Evolutionary conservation across 352 stramenopile species (phyloP), one percentile per base, ranked within the genome.

Genomic region (Phytophthora crassamura): DNA sequence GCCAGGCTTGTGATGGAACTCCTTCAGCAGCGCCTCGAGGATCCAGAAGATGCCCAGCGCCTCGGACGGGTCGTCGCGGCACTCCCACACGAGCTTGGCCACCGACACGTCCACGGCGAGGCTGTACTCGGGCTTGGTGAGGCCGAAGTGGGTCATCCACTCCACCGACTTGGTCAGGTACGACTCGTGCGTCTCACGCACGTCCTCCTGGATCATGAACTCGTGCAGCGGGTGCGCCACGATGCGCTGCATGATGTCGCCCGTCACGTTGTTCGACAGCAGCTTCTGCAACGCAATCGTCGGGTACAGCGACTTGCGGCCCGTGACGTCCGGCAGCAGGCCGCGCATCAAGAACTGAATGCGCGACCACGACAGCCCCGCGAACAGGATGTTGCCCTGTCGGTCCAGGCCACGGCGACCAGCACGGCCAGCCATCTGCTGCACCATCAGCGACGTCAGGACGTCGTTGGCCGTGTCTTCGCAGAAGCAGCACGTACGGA

Each of bases 361-460:
- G 62, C 97, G 95, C 28, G 86, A 80, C 91, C 94, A 98, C 45
- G 95, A 89, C 59, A 99, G 88, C 57, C 96, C 96, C 32, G 97
- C 89, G 70, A 99, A 99, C 42, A 99, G 82, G 42, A 99, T 84
- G 77, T 99, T 98, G 71, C 97, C 97, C 77, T 99, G 96, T 32
- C 97, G 89, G 76, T 99, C 97, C 54, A 99, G 89, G 69, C 97
- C 97, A 89, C 97, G 93, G 70, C 97, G 95, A 65, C 97, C 97
- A 32, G 97, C 97, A 77, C 97, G 94, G 74, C 97, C 97, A 80
- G 97, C 95, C 97, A 99, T 99, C 80, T 99, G 97, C 78, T 99
- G 97, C 14, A 98, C 97, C 90, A 99, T 98, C 9, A 99, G 79
- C 51, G 97, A 98, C 2, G 96, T 99, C 59, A 99, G 75, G 35